phyloP scores from a whole-genome alignment of 208 protist species.

The Leishmania braziliensis region DNA sequence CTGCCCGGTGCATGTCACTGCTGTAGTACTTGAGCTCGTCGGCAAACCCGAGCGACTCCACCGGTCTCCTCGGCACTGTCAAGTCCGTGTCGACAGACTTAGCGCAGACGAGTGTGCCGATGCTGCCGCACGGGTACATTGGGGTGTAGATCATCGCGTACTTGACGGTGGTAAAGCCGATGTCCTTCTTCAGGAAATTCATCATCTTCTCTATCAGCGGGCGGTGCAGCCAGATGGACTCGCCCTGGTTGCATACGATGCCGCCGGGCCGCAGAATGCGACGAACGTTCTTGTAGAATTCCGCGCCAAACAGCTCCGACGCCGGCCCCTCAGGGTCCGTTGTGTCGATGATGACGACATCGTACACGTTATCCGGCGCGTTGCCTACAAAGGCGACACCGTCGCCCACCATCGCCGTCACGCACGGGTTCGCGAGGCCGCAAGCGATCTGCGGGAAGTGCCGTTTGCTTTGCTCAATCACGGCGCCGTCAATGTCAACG shows the following conservation, averaged over 20 bases:
- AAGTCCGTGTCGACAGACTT: conserved; percentile 70
- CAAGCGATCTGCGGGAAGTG: conserved; percentile 87
- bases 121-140: conserved; percentile 94
- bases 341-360: conserved; percentile 96
- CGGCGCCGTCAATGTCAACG: conserved; percentile 97
- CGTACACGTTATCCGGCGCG: conserved; percentile 81
- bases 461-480: conserved; percentile 85
- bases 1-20: conserved; percentile 77
- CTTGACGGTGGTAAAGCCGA: conserved; percentile 84
- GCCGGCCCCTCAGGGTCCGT: conserved; percentile 94
- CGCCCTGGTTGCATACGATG: conserved; percentile 90
- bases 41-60: conserved; percentile 70
- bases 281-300: conserved; percentile 84
- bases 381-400: conserved; percentile 84
- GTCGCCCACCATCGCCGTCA: conserved; percentile 82
- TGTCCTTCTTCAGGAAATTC: conserved; percentile 71
- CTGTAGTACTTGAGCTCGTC: conserved; percentile 88
- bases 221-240: conserved; percentile 94
- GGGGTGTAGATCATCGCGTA: conserved; percentile 94
- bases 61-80: conserved; percentile 57
- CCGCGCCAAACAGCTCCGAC: conserved; percentile 83
- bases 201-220: conserved; percentile 91
- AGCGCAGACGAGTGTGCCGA: conserved; percentile 86
- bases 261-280: conserved; percentile 81
- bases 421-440: conserved; percentile 71